Base-by-base conservation (phyloP, 208 protist species). In the Leishmania braziliensis region DNA sequence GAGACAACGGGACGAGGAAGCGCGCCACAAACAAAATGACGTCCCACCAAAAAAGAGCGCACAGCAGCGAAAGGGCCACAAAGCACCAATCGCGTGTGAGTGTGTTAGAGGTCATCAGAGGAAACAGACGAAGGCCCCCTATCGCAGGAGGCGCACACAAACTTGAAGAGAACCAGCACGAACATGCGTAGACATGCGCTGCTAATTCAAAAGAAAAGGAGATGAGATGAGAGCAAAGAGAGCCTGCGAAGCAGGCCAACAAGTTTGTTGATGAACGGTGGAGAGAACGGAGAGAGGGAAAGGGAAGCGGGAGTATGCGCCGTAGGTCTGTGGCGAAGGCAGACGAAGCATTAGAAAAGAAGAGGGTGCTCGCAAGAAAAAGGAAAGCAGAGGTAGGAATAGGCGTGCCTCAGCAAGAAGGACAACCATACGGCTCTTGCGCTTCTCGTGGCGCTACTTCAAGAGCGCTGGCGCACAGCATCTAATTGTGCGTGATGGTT, bases 281-380 rank as follows among this genome's bases (percentile, higher is more conserved):
- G 5, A 23, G 16, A 51, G 3, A 77, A 76, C 46, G 29, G 69
- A 48, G 76, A 71, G 26, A 86, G 46, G 75, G 8, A 60, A 48
- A 50, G 29, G 81, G 5, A 46, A 39, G 26, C 53, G 50, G 75
- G 51, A 71, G 18, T 56, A 65, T 2, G 75, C 23, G 62, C 54
- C 48, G 43, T n/a, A n/a, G 63, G 9, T 16, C 36, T 36, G 36
- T 29, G 43, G 51, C 51, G 78, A 71, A 76, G 33, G 58, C 26
- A 65, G 5, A 73, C 43, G 8, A 20, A 36, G 36, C 23, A 0
- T 54, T 4, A 46, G 36, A 71, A 2, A 18, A 63, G 12, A 63
- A 16, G 23, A 68, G 14, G 39, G 26, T 3, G n/a, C 29, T 20
- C 0, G 4, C 8, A 39, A 14, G 29, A 20, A 33, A 43, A 18